Percentiles rank a stretch among this genome's conserved stretches.
phyloP scores from a whole-genome alignment of 352 stramenopile species.

The Albugo laibachii region DNA sequence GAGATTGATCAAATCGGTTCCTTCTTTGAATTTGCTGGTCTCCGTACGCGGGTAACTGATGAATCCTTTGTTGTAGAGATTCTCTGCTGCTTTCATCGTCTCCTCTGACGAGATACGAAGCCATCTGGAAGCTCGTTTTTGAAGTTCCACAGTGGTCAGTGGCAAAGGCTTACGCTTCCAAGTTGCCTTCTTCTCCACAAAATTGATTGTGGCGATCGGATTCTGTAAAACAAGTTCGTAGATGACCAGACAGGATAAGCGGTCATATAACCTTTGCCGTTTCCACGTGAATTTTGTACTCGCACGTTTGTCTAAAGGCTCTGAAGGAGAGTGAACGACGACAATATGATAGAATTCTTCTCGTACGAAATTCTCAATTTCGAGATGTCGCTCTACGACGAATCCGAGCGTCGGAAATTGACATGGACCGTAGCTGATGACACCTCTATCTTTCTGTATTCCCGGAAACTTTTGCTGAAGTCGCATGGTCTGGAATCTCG shows the following conservation, averaged over 20 bases:
- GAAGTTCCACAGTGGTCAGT: constrained; percentile 96
- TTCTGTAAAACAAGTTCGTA: constrained; percentile 71
- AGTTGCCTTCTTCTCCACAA: constrained; percentile 47
- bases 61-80: constrained; percentile 94
- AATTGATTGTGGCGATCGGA: constrained; percentile 35
- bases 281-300: constrained; percentile 93
- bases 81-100: constrained; percentile 92
- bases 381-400: constrained; percentile 83
- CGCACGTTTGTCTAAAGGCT: constrained; percentile 20
- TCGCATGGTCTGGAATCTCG: constrained; percentile 89
- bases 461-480: constrained; percentile 69
- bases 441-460: constrained; percentile 47
- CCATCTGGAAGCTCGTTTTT: constrained; percentile 92
- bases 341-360: constrained; percentile 94
- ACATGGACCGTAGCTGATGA: constrained; percentile 98
- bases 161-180: constrained; percentile 94
- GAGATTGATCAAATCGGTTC: constrained; percentile 75
- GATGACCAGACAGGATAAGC: constrained; percentile 80
- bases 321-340: constrained; percentile 45
- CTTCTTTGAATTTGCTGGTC: constrained; percentile 95
- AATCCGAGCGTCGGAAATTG: constrained; percentile 99
- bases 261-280: constrained; percentile 90
- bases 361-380: constrained; percentile 92
- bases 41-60: constrained; percentile 99
- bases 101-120: constrained; percentile 91